Evolutionary conservation across 1,284 basidiomycete species (phyloP).

Genomic region (Ustilago xerochloae): DNA sequence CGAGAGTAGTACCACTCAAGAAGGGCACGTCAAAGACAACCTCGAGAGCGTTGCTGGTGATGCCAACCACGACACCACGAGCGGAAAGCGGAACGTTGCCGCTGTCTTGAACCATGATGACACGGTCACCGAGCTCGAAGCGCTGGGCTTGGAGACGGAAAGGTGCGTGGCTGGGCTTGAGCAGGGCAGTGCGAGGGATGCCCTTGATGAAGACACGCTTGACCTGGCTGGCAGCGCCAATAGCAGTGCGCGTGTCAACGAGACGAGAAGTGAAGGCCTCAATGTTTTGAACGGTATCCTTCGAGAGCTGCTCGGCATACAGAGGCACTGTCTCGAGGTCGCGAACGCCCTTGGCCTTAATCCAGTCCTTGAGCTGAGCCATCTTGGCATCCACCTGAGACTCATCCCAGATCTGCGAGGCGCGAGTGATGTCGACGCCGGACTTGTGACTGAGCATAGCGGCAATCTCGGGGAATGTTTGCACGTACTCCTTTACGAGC

Average conservation of each 20-base stretch:
- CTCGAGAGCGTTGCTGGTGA: slow-evolving; percentile 84
- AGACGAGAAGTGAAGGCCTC: slow-evolving; percentile 82
- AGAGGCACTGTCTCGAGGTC: slow-evolving; percentile 93
- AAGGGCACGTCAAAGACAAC: slow-evolving; percentile 97
- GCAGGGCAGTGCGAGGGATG: slow-evolving; percentile 90
- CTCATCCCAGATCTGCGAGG: slow-evolving; percentile 79
- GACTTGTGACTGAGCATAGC: slow-evolving; percentile 44
- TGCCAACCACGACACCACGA: slow-evolving; percentile 91
- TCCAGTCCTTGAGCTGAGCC: slow-evolving; percentile 84
- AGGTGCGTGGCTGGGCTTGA: slow-evolving; percentile 90
- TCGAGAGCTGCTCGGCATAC: slow-evolving; percentile 89
- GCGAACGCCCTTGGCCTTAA: slow-evolving; percentile 84
- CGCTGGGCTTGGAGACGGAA: slow-evolving; percentile 89
- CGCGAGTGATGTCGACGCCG: slow-evolving; percentile 76
- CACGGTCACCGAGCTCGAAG: slow-evolving; percentile 93
- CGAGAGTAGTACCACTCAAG: slow-evolving; percentile 88
- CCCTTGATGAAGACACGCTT: slow-evolving; percentile 90
- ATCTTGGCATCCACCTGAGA: slow-evolving; percentile 77
- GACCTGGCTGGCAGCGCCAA: slow-evolving; percentile 77
- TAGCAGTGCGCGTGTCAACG: slow-evolving; percentile 43
- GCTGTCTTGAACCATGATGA: slow-evolving; percentile 90
- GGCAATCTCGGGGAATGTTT: slow-evolving; percentile 63
- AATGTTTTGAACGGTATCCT: slow-evolving; percentile 69
- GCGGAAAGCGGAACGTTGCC: slow-evolving; percentile 91
- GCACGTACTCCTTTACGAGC: slow-evolving; percentile 83